These are phyloP conservation scores for Licmophora abbreviata DNA, from an alignment of 108 stramenopile species.

Conservation along the genomic window DNA sequence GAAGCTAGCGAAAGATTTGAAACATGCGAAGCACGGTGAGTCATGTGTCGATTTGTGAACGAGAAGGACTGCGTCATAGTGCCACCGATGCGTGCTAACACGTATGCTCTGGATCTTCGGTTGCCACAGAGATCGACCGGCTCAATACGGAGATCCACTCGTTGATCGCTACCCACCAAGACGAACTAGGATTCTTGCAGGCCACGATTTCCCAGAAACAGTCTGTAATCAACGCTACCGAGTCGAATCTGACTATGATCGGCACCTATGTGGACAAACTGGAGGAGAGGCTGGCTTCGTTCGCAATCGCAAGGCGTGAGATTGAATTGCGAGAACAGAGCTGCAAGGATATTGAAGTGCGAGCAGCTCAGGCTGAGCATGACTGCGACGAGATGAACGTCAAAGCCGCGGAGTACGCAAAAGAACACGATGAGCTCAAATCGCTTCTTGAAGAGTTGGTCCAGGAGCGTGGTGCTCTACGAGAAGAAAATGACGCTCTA, in stretches of 20 bases:
- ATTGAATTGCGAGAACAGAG: conserved; percentile 59
- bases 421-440: conserved; percentile 50
- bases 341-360: conserved; percentile 42
- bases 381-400: conserved; percentile 24
- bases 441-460: conserved; percentile 55
- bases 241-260: conserved; percentile 58
- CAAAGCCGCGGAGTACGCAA: conserved; percentile 26
- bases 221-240: conserved; percentile 35
- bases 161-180: conserved; percentile 34
- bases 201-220: conserved; percentile 18
- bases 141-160: conserved; percentile 34
- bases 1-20: conserved; percentile 50
- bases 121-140: background rate
- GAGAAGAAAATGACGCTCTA: conserved; percentile 42
- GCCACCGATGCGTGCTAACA: background rate
- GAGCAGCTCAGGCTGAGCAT: conserved; percentile 19
- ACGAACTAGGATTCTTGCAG: conserved; percentile 23
- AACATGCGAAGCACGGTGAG: conserved; percentile 24
- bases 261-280: conserved; percentile 67
- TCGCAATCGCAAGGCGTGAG: conserved; percentile 65
- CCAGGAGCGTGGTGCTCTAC: conserved; percentile 35
- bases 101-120: background rate
- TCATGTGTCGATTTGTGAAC: background rate
- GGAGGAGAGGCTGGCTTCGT: conserved; percentile 63
- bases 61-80: background rate